Conservation (phyloP, 192 early-diverging fungal species). For the Podila horticola region DNA sequence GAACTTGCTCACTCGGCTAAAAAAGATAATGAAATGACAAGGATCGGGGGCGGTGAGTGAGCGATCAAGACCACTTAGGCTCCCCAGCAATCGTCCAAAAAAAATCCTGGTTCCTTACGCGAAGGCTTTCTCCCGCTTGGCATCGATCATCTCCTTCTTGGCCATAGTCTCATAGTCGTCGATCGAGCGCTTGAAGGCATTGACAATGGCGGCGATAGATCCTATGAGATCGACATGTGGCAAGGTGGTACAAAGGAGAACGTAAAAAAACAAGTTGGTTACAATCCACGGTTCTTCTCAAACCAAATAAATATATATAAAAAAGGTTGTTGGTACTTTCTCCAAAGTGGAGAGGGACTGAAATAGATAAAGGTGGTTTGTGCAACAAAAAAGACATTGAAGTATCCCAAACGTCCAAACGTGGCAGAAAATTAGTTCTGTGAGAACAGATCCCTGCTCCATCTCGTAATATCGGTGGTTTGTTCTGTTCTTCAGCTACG, state of each 20-base stretch:
- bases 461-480: too few species aligned
- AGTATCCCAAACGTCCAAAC: too few species aligned
- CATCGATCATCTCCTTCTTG: slow-evolving; percentile 64
- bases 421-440: too few species aligned
- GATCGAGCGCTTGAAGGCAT: slow-evolving; percentile 63
- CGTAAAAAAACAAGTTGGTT: too few species aligned
- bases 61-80: neutral
- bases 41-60: neutral
- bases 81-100: neutral
- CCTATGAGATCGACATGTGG: slow-evolving; percentile 38
- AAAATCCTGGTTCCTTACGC: slow-evolving; percentile 44
- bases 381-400: too few species aligned
- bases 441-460: too few species aligned
- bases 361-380: too few species aligned
- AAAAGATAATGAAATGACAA: neutral
- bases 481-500: too few species aligned
- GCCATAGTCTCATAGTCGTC: slow-evolving; percentile 68
- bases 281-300: too few species aligned
- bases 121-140: slow-evolving; percentile 63
- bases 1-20: slow-evolving; percentile 64
- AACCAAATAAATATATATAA: too few species aligned
- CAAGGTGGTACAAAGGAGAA: neutral
- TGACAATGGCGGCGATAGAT: slow-evolving; percentile 61
- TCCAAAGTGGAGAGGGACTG: too few species aligned
- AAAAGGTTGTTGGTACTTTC: too few species aligned